phyloP scores from a whole-genome alignment of 2,329 filamentous ascomycete genomes.

The Triangularia setosa region DNA sequence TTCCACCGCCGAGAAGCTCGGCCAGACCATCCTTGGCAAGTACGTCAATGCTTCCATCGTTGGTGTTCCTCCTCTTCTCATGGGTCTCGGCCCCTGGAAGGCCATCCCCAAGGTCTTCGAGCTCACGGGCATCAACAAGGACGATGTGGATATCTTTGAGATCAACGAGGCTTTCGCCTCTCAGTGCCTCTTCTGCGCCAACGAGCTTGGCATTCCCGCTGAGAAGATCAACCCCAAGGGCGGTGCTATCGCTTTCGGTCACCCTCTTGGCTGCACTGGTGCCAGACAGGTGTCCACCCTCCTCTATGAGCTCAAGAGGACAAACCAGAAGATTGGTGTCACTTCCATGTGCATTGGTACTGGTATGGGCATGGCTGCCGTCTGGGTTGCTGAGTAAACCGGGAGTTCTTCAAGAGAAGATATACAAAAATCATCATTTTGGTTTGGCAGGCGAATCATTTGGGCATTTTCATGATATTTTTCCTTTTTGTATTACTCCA shows the following conservation, averaged over 20 bases:
- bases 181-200: slow-evolving; percentile 90
- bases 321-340: slow-evolving; percentile 78
- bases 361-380: slow-evolving; percentile 95
- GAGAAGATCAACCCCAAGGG: slow-evolving; percentile 98
- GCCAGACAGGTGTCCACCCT: slow-evolving; percentile 90
- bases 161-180: slow-evolving; percentile 99
- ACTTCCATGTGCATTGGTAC: slow-evolving; percentile 97
- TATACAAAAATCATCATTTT: neutral
- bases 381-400: slow-evolving; percentile 73
- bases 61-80: slow-evolving; percentile 86
- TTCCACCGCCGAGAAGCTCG: slow-evolving; percentile 80
- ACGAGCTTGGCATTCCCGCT: slow-evolving; percentile 75
- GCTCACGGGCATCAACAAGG: slow-evolving; percentile 78
- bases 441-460: neutral
- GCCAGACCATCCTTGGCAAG: slow-evolving; percentile 87
- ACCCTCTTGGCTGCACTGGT: slow-evolving; percentile 91
- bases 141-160: slow-evolving; percentile 95
- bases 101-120: slow-evolving; percentile 89
- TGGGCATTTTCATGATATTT: slow-evolving; percentile 14
- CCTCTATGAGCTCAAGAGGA: slow-evolving; percentile 83
- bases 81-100: slow-evolving; percentile 94
- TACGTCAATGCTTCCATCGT: slow-evolving; percentile 82
- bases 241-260: slow-evolving; percentile 91
- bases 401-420: neutral
- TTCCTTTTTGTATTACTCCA: slow-evolving; percentile 6